These are phyloP conservation scores for Chaetomium globosum DNA, from an alignment of 2,329 filamentous ascomycete genomes.

Conservation along the genomic window DNA sequence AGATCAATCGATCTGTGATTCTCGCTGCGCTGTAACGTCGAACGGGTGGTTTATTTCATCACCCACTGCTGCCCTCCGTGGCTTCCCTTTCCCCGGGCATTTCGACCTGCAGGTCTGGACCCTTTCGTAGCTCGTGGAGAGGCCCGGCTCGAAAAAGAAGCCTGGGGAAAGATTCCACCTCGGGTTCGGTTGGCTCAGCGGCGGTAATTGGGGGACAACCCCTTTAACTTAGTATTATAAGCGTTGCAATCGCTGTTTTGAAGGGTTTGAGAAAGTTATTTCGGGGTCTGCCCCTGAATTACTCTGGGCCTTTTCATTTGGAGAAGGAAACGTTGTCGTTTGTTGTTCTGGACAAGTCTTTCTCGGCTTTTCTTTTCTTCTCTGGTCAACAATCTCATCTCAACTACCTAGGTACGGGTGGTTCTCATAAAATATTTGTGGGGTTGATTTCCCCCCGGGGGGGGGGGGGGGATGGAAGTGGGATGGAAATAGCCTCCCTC, in stretches of 20 bases:
- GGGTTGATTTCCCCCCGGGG: neutral
- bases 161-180: neutral
- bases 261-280: neutral
- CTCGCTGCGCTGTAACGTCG: conserved; percentile 7
- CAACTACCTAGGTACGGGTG: no score
- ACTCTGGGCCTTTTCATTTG: neutral
- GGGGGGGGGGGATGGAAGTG: neutral
- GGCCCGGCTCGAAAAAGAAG: neutral
- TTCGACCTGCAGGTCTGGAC: neutral
- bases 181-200: neutral
- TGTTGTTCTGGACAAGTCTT: neutral
- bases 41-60: neutral
- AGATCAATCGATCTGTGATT: conserved; percentile 6
- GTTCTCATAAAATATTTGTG: neutral
- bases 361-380: neutral
- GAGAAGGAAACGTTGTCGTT: neutral
- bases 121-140: neutral
- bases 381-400: neutral
- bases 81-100: neutral
- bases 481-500: neutral
- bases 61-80: neutral
- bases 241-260: neutral
- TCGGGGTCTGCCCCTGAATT: neutral
- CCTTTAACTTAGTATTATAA: neutral
- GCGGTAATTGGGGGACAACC: neutral